Base-by-base conservation (phyloP, 345 rosid genomes). In the Mangifera indica region DNA sequence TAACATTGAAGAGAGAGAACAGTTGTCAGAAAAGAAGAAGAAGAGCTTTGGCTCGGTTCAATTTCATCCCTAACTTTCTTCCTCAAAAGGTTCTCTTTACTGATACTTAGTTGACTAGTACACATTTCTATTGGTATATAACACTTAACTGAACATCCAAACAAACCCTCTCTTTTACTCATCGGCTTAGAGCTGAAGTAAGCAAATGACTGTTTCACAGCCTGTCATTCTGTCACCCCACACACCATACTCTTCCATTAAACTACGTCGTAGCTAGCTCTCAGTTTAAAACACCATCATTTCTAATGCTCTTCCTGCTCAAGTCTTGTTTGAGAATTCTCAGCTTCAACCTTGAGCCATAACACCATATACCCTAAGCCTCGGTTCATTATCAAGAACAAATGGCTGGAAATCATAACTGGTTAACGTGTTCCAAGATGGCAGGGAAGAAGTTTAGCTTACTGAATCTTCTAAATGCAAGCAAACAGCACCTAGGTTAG, bases 401-500 rank as follows among this genome's bases (percentile, higher is more conserved):
- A 12, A 79, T 76, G 79, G 75, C 63, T 4, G 56, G 53, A 51
- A n/a, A 48, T 22, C 63, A 32, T 45, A 60, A 48, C 10, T 51
- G 71, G 74, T 63, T 55, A 11, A 25, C 53, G 59, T 67, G n/a
- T 45, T 25, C 80, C 2, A 83, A 78, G 74, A 78, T 40, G 24
- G 77, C 78, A 15, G 52, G 78, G 67, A 78, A 76, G 77, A 78
- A n/a, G n/a, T n/a, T n/a, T n/a, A n/a, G n/a, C n/a, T n/a, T n/a
- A n/a, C n/a, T n/a, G n/a, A n/a, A 68, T 7, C 22, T 18, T 32
- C 66, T 79, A 40, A 69, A 57, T 62, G 14, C 3, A 7, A 53
- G 55, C 32, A 61, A 59, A 55, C 73, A 84, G 84, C 77, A 74
- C 51, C n/a, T n/a, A n/a, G n/a, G n/a, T n/a, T n/a, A n/a, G n/a